phyloP scores from a whole-genome alignment of 2,329 filamentous ascomycete genomes.

The Emergomyces orientalis region DNA sequence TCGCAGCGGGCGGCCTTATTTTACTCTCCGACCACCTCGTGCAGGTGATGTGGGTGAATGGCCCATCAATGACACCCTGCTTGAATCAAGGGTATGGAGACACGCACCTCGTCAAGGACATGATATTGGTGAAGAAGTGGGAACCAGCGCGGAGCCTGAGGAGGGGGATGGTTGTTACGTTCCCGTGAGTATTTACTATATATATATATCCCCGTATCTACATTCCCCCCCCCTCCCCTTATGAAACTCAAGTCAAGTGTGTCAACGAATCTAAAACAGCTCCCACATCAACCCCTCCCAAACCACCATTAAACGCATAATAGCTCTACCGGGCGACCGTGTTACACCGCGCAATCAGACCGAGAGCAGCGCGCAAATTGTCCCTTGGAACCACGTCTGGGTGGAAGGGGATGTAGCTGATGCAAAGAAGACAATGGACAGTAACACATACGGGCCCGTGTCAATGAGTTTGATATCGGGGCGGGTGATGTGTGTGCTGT shows the following conservation, averaged over 20 bases:
- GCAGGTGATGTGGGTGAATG: slow-evolving; percentile 36
- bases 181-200: slow-evolving; percentile 31
- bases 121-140: slow-evolving; percentile 37
- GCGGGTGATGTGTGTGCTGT: slow-evolving; percentile 61
- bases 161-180: slow-evolving; percentile 66
- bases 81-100: slow-evolving; percentile 56
- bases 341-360: slow-evolving; percentile 50
- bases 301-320: slow-evolving; percentile 69
- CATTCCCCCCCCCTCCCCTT: slow-evolving; percentile 6
- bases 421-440: slow-evolving; percentile 63
- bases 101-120: slow-evolving; percentile 29
- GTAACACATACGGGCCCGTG: slow-evolving; percentile 82
- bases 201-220: slow-evolving; percentile 7
- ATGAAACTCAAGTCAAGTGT: neutral
- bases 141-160: slow-evolving; percentile 40
- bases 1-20: neutral
- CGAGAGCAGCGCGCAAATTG: slow-evolving; percentile 38
- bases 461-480: slow-evolving; percentile 67
- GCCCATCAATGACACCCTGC: slow-evolving; percentile 65
- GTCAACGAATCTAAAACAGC: slow-evolving; percentile 35
- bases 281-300: slow-evolving; percentile 62
- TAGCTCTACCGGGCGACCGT: slow-evolving; percentile 70
- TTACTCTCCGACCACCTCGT: slow-evolving; percentile 35
- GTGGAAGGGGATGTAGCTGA: slow-evolving; percentile 76
- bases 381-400: slow-evolving; percentile 86